Base-by-base conservation (phyloP, 1,284 basidiomycete species). In the Blastosporella zonata region DNA sequence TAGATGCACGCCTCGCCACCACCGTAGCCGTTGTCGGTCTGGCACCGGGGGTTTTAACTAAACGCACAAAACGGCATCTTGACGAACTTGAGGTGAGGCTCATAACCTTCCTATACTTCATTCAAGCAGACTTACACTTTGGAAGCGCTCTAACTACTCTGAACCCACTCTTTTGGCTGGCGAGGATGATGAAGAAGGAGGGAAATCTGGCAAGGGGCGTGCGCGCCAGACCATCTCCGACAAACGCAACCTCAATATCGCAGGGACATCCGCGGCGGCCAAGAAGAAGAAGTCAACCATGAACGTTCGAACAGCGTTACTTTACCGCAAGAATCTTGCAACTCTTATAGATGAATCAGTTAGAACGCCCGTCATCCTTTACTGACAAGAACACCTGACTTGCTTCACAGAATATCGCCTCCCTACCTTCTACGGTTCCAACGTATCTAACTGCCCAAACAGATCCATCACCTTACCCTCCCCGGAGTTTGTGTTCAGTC, bases 331-430 rank as follows among this genome's bases (percentile, higher is more conserved):
- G 67, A 87, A 78, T 53, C 71, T 91, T 10, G 68, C 77, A 2
- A 75, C 80, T 10, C 70, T 90, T 45, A 68, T 90, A 22, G 85
- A 89, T n/a, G 88, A 91, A 69, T 86, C 86, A 46, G 89, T 89
- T 58, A 53, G 87, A 70, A 33, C n/a, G 37, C 15, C 28, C 41
- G 40, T 40, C 20, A 25, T 52, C 25, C 36, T 45, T 41, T 25
- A 5, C 7, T 40, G 9, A 39, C 12, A 48, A 34, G 37, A 45
- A 3, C 23, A 21, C 27, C 28, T 52, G 41, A 36, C 46, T 25
- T 34, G n/a, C 7, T 28, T 39, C 28, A 28, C 59, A 90, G 87
- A 77, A 79, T 46, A 76, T 90, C 28, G 70, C 75, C 9, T 65
- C 70, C 38, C 65, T 82, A 45, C 78, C 83, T 3, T 48, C 76